Evolutionary conservation across 129 eudicot genomes (phyloP), one percentile per base, ranked within the genome.

Genomic region (Apium graveolens): DNA sequence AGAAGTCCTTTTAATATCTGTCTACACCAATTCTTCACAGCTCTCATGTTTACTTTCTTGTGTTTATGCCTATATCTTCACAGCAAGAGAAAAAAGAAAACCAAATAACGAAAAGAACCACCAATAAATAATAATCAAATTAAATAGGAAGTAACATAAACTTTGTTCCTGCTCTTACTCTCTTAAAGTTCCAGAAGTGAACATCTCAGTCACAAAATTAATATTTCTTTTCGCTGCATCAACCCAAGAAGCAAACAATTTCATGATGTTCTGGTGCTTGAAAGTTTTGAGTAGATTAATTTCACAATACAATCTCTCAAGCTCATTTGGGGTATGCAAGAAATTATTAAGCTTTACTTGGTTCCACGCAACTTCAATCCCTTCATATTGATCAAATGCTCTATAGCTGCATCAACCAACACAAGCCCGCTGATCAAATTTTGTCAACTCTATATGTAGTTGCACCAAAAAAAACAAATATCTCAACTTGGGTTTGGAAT

Each of bases 301-400:
- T 80, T 84, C 87, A 34, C 79, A 43, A 42, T 80, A 81, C 21
- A 85, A 73, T 68, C 83, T 81, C 45, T 82, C 85, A 11, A 85
- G 81, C 55, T 79, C 81, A 24, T 82, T 76, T 0, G 85, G 71
- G 13, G 70, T 78, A 39, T 85, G 81, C 45, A 85, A 57, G 45
- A 81, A 66, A 78, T 85, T 82, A 27, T 35, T 9, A 31, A 85
- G 81, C 34, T 82, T 81, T 24, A 85, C 84, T 31, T 77, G 84
- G 76, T 77, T 76, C 84, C 87, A 84, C 10, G 87, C 87, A 29
- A 84, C 84, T 84, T 84, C 87, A 76, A 84, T 84, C 63, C 87
- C 87, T 41, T 76, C 84, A 46, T 80, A 77, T n/a, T 78, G 81
- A 82, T 85, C 88, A 71, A 85, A 85, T 3, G 80, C 86, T 41